Evolutionary conservation across 345 rosid species (phyloP).

Genomic region (Hibiscus syriacus): DNA sequence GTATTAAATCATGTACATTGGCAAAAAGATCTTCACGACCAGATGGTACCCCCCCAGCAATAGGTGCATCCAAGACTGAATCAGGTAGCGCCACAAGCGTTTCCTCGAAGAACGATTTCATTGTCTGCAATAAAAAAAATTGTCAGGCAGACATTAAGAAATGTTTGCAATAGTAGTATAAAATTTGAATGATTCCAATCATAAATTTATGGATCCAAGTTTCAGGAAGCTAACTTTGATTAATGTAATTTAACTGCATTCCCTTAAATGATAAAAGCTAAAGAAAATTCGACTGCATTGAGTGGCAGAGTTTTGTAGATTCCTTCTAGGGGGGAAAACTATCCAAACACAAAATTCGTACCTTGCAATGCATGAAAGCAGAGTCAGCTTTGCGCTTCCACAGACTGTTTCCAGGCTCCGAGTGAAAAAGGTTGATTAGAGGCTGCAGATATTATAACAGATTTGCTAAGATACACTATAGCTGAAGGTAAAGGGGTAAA

Average conservation of each 20-base stretch:
- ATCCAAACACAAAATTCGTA: constrained; percentile 12
- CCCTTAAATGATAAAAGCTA: constrained; percentile 7
- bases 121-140: constrained; percentile 41
- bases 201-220: background rate
- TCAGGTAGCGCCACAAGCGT: constrained; percentile 71
- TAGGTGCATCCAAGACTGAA: constrained; percentile 63
- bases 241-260: background rate
- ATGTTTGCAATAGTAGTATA: background rate
- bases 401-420: constrained; percentile 74
- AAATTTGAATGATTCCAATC: background rate
- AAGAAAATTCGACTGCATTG: background rate
- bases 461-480: constrained; percentile 3
- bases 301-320: background rate
- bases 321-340: background rate
- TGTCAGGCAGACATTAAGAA: background rate
- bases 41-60: constrained; percentile 30
- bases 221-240: constrained; percentile 1
- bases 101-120: constrained; percentile 75
- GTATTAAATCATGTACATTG: constrained; percentile 40
- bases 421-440: constrained; percentile 56
- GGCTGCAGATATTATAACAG: constrained; percentile 43
- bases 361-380: constrained; percentile 69
- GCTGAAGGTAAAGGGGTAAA: background rate
- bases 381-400: constrained; percentile 96
- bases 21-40: constrained; percentile 67